These are phyloP conservation scores for Silene vulgaris DNA, from an alignment of 179 eudicot genomes.

Conservation along the genomic window DNA sequence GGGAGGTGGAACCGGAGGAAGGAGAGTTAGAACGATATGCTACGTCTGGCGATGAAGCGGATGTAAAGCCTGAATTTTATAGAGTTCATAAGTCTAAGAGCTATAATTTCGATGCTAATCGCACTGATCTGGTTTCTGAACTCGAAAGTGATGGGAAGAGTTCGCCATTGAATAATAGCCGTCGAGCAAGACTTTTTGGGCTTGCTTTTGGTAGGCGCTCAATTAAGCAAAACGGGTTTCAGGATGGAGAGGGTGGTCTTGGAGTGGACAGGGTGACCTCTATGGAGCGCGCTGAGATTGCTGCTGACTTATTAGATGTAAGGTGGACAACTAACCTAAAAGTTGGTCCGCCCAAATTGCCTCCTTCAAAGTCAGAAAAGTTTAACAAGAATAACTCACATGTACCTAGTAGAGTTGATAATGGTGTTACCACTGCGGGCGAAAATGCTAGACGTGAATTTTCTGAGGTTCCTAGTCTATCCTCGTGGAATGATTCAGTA, in stretches of 20 bases:
- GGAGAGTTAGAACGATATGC: constrained; percentile 33
- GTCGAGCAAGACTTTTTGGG: constrained; percentile 52
- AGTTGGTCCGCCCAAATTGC: constrained; percentile 26
- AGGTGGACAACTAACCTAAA: constrained; percentile 84
- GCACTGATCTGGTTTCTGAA: constrained; percentile 31
- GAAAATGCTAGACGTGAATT: not conserved
- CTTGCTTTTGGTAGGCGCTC: constrained; percentile 61
- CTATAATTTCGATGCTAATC: constrained; percentile 43
- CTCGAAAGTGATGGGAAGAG: constrained; percentile 37
- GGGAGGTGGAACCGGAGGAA: constrained; percentile 56
- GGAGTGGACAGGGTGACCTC: constrained; percentile 37
- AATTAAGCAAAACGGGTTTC: constrained; percentile 31
- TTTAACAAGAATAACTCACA: constrained; percentile 1
- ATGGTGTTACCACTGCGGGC: not conserved
- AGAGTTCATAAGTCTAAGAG: constrained; percentile 46
- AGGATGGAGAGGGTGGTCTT: constrained; percentile 26
- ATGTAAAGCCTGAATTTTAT: constrained; percentile 33
- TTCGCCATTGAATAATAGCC: constrained; percentile 36
- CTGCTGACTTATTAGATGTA: constrained; percentile 88
- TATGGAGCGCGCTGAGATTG: constrained; percentile 77
- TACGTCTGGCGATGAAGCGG: constrained; percentile 62
- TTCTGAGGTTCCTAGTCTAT: constrained; percentile 15
- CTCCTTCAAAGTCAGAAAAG: constrained; percentile 24
- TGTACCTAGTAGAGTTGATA: constrained; percentile 14
- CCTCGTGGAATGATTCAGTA: constrained; percentile 31